A percentile compares a stretch with the other conserved stretches of the same genome.
phyloP scores from a whole-genome alignment of 1,139 yeast genomes.

The Protomyces arabidopsidicola region DNA sequence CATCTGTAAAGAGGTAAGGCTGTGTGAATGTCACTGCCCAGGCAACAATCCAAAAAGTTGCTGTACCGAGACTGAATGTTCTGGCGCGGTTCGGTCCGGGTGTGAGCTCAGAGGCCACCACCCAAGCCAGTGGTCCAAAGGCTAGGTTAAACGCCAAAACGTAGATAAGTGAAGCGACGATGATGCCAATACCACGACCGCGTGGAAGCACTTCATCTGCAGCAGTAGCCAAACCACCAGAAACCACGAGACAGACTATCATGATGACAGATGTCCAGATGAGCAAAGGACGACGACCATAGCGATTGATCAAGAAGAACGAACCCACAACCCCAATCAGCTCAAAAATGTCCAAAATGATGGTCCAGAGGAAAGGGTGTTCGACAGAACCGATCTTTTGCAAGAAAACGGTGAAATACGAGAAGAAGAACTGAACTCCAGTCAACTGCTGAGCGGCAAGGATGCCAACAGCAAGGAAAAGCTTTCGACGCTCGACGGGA shows the following conservation, averaged over 20 bases:
- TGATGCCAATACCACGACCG: constrained; percentile 35
- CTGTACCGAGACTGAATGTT: constrained; percentile 39
- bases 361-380: constrained; percentile 63
- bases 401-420: constrained; percentile 64
- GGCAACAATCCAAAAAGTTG: constrained; percentile 41
- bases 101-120: constrained; percentile 70
- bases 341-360: constrained; percentile 72
- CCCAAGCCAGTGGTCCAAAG: constrained; percentile 83
- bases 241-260: constrained; percentile 58
- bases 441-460: constrained; percentile 63
- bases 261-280: constrained; percentile 60
- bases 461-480: constrained; percentile 35
- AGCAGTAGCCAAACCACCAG: constrained; percentile 40
- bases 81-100: constrained; percentile 54
- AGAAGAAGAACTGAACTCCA: constrained; percentile 62
- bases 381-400: constrained; percentile 46
- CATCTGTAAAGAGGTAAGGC: constrained; percentile 48
- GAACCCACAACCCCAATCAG: constrained; percentile 43
- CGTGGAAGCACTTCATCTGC: constrained; percentile 36
- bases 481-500: constrained; percentile 22
- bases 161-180: constrained; percentile 69
- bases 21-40: constrained; percentile 47
- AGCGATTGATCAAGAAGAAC: constrained; percentile 53
- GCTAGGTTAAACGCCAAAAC: constrained; percentile 79
- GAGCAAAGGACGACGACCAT: constrained; percentile 66